phyloP scores from a whole-genome alignment of 176 grass and related monocot species.

The sorghum (Sorghum bicolor) region DNA sequence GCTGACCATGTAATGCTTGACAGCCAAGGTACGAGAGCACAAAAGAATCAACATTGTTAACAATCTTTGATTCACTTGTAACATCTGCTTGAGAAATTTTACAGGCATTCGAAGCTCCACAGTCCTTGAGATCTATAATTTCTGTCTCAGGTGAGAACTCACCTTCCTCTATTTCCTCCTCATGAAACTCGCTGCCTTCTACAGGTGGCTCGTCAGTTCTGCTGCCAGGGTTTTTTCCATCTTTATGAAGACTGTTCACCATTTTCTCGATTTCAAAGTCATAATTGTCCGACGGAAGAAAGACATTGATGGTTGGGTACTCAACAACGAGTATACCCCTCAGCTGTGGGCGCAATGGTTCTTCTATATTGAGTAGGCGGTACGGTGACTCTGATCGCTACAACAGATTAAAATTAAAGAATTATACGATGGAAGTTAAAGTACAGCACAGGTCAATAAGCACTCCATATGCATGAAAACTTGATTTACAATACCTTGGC shows the following conservation, averaged over 20 bases:
- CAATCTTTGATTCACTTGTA: constrained; percentile 9
- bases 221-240: constrained; percentile 10
- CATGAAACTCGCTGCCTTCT: constrained; percentile 58
- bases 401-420: constrained; percentile 4
- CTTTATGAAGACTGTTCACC: constrained; percentile 20
- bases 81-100: constrained; percentile 7
- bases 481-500: constrained; percentile 59
- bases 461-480: background rate
- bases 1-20: constrained; percentile 13
- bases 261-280: constrained; percentile 65
- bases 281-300: constrained; percentile 64
- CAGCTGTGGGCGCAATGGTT: constrained; percentile 58
- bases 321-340: constrained; percentile 58
- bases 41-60: background rate
- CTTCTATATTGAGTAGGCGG: constrained; percentile 54
- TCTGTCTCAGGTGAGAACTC: constrained; percentile 58
- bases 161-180: constrained; percentile 93
- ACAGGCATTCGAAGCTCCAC: constrained; percentile 12
- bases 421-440: background rate
- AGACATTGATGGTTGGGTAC: constrained; percentile 77
- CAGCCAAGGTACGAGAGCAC: background rate
- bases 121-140: constrained; percentile 61
- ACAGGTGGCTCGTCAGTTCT: background rate
- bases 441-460: constrained; percentile 5
- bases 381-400: constrained; percentile 56